Percentiles rank a stretch among this genome's conserved stretches.
These are phyloP conservation scores for Fusarium sp. DNA, from an alignment of 2,329 filamentous ascomycete species.

Conservation along the genomic window DNA sequence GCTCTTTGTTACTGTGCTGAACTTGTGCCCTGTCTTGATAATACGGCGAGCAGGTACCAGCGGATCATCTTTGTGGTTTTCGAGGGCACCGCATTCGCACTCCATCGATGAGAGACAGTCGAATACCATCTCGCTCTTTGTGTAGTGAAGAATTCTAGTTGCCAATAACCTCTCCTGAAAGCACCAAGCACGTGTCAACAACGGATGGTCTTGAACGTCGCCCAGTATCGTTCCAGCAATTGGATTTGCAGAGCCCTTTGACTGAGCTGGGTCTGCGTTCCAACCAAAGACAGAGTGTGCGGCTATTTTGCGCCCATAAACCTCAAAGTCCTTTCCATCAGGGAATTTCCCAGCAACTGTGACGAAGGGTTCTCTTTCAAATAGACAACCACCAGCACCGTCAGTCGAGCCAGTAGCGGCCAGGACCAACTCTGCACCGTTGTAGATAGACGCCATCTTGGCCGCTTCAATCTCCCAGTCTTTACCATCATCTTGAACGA, in stretches of 20 bases:
- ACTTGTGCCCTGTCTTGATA: conserved; percentile 40
- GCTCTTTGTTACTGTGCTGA: conserved; percentile 21
- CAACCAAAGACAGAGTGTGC: conserved; percentile 34
- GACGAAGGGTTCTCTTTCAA: conserved; percentile 21
- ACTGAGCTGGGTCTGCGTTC: not conserved
- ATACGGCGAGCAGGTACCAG: conserved; percentile 34
- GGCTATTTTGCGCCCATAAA: conserved; percentile 25
- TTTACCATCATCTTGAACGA: conserved; percentile 41
- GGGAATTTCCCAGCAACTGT: conserved; percentile 23
- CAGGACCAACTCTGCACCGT: conserved; percentile 39
- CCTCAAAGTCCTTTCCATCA: conserved; percentile 20
- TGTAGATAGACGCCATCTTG: conserved; percentile 46
- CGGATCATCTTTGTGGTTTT: conserved; percentile 27
- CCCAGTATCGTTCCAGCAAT: not conserved
- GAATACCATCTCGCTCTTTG: conserved; percentile 41
- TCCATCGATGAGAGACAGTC: conserved; percentile 40
- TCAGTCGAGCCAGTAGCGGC: conserved; percentile 39
- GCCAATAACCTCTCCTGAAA: conserved; percentile 48
- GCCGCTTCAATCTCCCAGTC: conserved; percentile 46
- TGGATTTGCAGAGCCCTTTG: conserved; percentile 22
- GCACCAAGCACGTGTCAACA: conserved; percentile 46
- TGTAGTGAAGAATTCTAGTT: conserved; percentile 46
- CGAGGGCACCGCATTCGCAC: conserved; percentile 43
- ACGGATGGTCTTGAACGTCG: conserved; percentile 25
- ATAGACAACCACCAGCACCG: conserved; percentile 39